Percentiles rank a stretch among this genome's conserved stretches.
Evolutionary conservation across 106 monocot species (phyloP).

Genomic region (Phalaenopsis aphrodite): DNA sequence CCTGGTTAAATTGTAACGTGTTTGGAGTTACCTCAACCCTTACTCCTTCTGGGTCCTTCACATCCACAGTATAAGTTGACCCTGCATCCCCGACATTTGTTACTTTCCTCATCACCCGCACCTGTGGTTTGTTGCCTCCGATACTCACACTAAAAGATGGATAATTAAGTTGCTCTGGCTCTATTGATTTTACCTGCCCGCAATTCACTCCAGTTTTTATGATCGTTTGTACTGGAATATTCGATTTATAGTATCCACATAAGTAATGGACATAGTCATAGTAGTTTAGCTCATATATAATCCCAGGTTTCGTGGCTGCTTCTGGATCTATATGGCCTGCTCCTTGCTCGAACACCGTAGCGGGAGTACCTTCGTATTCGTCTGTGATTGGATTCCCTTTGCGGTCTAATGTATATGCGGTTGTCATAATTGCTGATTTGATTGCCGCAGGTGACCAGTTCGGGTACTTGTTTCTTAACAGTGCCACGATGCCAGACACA

Average conservation of each 20-base stretch:
- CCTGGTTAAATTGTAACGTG: not conserved
- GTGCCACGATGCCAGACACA: slow-evolving; percentile 28
- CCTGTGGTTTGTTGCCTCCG: not conserved
- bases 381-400: slow-evolving; percentile 14
- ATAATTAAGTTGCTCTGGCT: slow-evolving; percentile 9
- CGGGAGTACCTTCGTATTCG: slow-evolving; percentile 4
- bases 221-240: not conserved
- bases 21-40: slow-evolving; percentile 2
- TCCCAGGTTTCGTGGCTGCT: slow-evolving; percentile 24
- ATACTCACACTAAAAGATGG: slow-evolving; percentile 6
- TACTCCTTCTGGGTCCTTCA: slow-evolving; percentile 8
- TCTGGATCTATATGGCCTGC: slow-evolving; percentile 35
- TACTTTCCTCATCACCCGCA: slow-evolving; percentile 5
- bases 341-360: slow-evolving; percentile 30
- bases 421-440: slow-evolving; percentile 36
- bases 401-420: slow-evolving; percentile 9
- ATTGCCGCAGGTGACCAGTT: slow-evolving; percentile 36
- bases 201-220: not conserved
- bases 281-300: slow-evolving; percentile 24
- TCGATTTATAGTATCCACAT: slow-evolving; percentile 6
- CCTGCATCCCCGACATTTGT: slow-evolving; percentile 9
- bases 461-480: slow-evolving; percentile 21
- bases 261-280: slow-evolving; percentile 32
- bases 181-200: not conserved
- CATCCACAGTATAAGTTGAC: not conserved